These are phyloP conservation scores for Vitis rupestris DNA, from an alignment of 164 flowering plant genomes.

Conservation along the genomic window DNA sequence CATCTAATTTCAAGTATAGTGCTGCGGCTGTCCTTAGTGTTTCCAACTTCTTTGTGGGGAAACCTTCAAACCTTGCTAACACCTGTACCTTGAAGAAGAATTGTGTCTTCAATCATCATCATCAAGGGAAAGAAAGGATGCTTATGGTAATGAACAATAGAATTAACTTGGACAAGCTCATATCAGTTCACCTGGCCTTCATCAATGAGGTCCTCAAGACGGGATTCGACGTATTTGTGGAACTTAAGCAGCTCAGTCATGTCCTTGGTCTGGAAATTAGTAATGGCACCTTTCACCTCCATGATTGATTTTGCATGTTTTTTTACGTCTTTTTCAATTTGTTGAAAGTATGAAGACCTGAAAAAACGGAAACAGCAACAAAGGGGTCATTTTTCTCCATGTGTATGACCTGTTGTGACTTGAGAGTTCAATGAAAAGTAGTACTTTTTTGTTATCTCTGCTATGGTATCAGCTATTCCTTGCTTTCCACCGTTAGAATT, in stretches of 20 bases:
- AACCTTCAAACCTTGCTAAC: constrained; percentile 75
- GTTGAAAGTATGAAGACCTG: constrained; percentile 80
- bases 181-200: constrained; percentile 63
- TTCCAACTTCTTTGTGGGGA: constrained; percentile 77
- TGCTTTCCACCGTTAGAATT: constrained; percentile 38
- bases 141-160: too few relatives aligned
- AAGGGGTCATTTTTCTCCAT: too few relatives aligned
- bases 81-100: constrained; percentile 38
- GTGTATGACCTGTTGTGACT: too few relatives aligned
- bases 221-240: constrained; percentile 62
- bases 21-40: constrained; percentile 73
- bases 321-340: constrained; percentile 78
- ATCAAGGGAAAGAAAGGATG: too few relatives aligned
- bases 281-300: constrained; percentile 54
- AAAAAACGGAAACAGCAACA: background rate
- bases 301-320: constrained; percentile 52
- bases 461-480: constrained; percentile 75
- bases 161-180: background rate
- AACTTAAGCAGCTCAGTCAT: constrained; percentile 69
- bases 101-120: too few relatives aligned
- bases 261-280: constrained; percentile 62
- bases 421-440: too few relatives aligned
- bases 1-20: constrained; percentile 50
- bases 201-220: constrained; percentile 73
- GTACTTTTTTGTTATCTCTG: constrained; percentile 70